A percentile compares a stretch with the other conserved stretches of the same genome.
Evolutionary conservation across 495 filamentous ascomycete species (phyloP).

Genomic region (Penicillium subrubescens): DNA sequence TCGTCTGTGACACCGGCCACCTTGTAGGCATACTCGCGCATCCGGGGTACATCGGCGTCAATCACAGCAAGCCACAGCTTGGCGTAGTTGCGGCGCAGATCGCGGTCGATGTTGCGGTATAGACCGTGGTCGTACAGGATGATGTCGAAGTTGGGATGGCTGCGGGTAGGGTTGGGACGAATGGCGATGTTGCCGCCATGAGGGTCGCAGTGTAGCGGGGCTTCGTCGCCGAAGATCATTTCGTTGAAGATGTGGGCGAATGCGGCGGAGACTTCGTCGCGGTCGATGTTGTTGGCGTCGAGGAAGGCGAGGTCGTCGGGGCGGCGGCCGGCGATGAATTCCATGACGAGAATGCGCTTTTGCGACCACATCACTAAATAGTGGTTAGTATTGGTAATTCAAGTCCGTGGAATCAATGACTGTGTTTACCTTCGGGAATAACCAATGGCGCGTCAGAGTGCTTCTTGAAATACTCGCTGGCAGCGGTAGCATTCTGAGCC

Average conservation of each 20-base stretch:
- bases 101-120: constrained; percentile 85
- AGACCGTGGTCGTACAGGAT: constrained; percentile 98
- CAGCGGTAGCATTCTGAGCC: constrained; percentile 78
- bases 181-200: constrained; percentile 98
- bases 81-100: constrained; percentile 83
- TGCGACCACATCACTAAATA: constrained; percentile 78
- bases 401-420: too few species aligned
- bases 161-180: constrained; percentile 63
- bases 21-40: constrained; percentile 86
- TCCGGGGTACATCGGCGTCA: constrained; percentile 75
- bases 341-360: constrained; percentile 92
- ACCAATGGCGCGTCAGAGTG: constrained; percentile 75
- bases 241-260: constrained; percentile 96
- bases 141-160: constrained; percentile 87
- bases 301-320: constrained; percentile 88
- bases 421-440: constrained; percentile 67
- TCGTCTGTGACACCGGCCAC: constrained; percentile 89
- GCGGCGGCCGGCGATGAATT: constrained; percentile 82
- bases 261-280: constrained; percentile 94
- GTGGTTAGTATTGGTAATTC: constrained; percentile 28
- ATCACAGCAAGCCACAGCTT: constrained; percentile 98
- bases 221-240: constrained; percentile 94
- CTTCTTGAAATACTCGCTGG: constrained; percentile 73
- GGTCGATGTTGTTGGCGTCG: constrained; percentile 82
- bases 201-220: constrained; percentile 94